A percentile compares a stretch with the other conserved stretches of the same genome.
phyloP scores from a whole-genome alignment of 805 yeast species.

The Ogataea philodendri region DNA sequence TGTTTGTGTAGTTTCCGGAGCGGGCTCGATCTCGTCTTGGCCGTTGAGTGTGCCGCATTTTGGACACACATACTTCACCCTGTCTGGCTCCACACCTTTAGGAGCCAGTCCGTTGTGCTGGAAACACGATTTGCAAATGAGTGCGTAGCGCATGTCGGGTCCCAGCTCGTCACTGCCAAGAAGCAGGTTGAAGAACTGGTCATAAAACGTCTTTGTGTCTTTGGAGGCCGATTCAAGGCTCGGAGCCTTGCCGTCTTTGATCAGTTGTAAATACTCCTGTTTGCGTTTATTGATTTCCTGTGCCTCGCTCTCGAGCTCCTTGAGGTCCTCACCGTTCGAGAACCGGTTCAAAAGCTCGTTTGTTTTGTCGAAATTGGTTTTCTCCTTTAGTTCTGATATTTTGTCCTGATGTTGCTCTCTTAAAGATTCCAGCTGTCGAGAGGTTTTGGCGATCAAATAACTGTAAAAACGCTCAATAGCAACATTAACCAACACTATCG shows the following conservation, averaged over 20 bases:
- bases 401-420: constrained; percentile 38
- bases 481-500: constrained; percentile 16
- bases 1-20: constrained; percentile 3
- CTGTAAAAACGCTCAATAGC: constrained; percentile 17
- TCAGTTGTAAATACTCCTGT: constrained; percentile 36
- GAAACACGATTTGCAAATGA: constrained; percentile 65
- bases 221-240: constrained; percentile 12
- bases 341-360: constrained; percentile 69
- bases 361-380: constrained; percentile 74
- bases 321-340: constrained; percentile 47
- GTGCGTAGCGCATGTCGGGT: constrained; percentile 61
- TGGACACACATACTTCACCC: constrained; percentile 62
- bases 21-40: constrained; percentile 4
- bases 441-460: constrained; percentile 25
- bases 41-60: constrained; percentile 50
- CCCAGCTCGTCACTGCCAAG: constrained; percentile 65
- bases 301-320: constrained; percentile 40
- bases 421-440: constrained; percentile 24
- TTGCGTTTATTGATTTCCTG: constrained; percentile 42
- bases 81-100: constrained; percentile 53
- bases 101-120: constrained; percentile 82
- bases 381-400: constrained; percentile 36
- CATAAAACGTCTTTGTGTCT: constrained; percentile 18
- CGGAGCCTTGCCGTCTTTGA: constrained; percentile 30
- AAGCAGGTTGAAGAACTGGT: constrained; percentile 41